Evolutionary conservation across 495 filamentous ascomycete species (phyloP), one percentile per base, ranked within the genome.

Genomic region (Venustampulla echinocandica): DNA sequence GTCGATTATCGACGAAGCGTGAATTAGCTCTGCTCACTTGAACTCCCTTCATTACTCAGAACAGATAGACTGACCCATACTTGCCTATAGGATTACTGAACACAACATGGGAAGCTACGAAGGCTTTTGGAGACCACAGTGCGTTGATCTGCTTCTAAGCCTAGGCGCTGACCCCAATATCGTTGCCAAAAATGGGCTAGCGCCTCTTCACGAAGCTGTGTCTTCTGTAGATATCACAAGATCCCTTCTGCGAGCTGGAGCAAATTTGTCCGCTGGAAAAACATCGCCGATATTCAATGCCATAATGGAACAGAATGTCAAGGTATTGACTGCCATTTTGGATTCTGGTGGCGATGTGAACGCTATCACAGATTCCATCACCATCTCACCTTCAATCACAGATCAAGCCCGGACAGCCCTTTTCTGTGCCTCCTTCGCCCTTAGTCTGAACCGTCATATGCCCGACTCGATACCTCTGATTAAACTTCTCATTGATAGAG

Each of bases 141-240:
- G 58, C 36, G 57, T 53, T 11, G 34, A 42, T 27, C 40, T 61
- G 2, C 54, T 72, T 11, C 48, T 70, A 3, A 49, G 64, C 17
- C 39, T 34, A 15, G 69, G 69, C 1, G 67, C 65, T 1, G 61
- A 72, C 42, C 57, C 60, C 10, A 70, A 70, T 38, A 44, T 61
- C 2, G 22, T 67, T 1, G 64, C 61, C 25, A 24, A 47, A 10
- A 46, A 55, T 19, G 57, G 58, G 1, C 49, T 33, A 13, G 46
- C 53, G 28, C 44, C 32, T 44, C 28, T 60, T 35, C 25, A 39
- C 32, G 33, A 52, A 42, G 49, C 54, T 61, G 45, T 66, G 63
- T 15, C 55, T 58, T 57, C 69, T 63, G 42, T 68, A 57, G 47
- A 76, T 46, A 57, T 73, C 28, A 50, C 55, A 11, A 48, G 47